Percentiles rank a stretch among this genome's conserved stretches.
phyloP scores from a whole-genome alignment of 805 yeast genomes.

The Sugiyamaella marilandica region DNA sequence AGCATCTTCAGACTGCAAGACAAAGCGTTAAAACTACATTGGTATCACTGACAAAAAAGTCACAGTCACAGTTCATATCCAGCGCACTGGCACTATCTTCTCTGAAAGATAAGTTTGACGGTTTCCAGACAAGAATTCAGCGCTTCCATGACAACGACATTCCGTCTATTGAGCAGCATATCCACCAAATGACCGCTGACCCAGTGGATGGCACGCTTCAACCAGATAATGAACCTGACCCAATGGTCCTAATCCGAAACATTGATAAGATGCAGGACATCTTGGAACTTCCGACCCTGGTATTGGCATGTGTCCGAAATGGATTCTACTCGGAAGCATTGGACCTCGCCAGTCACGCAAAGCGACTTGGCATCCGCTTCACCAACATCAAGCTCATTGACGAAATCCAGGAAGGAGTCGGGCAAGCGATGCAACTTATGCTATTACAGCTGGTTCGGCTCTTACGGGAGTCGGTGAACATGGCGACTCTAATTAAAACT shows the following conservation, averaged over 20 bases:
- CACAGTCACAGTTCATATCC: constrained; percentile 19
- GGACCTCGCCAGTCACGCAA: constrained; percentile 71
- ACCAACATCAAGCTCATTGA: constrained; percentile 53
- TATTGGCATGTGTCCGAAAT: constrained; percentile 75
- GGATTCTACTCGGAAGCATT: constrained; percentile 89
- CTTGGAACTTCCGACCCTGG: constrained; percentile 76
- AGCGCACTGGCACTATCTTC: constrained; percentile 10
- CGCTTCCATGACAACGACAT: constrained; percentile 5
- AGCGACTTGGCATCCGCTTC: constrained; percentile 64
- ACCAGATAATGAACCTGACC: neutral
- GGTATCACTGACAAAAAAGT: constrained; percentile 20
- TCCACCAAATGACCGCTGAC: constrained; percentile 3
- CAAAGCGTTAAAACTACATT: constrained; percentile 22
- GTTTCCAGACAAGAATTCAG: constrained; percentile 7
- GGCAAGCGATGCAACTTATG: constrained; percentile 52
- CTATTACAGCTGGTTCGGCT: constrained; percentile 62
- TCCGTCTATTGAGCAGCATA: constrained; percentile 8
- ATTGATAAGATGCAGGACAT: constrained; percentile 72
- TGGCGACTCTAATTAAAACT: constrained; percentile 72
- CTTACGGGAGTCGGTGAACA: constrained; percentile 70
- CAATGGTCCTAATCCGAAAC: constrained; percentile 34
- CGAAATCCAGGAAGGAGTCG: constrained; percentile 51
- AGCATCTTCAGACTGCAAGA: constrained; percentile 17
- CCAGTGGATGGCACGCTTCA: neutral
- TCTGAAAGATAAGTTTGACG: constrained; percentile 9